Conservation (phyloP, 371 early-diverging fungal genomes). For the Nematocida sp. region DNA sequence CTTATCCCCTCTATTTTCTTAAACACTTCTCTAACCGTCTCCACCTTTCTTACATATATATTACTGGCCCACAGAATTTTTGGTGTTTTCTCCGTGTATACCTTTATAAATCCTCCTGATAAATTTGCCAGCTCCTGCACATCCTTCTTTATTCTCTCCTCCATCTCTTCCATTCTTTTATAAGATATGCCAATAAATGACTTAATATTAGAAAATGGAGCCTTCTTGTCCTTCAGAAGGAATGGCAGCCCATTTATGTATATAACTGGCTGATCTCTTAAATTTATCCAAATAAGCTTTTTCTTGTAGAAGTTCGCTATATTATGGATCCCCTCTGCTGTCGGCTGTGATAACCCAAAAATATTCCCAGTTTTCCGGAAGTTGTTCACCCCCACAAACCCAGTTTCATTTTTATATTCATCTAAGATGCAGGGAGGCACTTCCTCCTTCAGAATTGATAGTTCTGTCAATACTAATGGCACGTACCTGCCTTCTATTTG, state of each 20-base stretch:
- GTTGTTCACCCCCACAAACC: constrained; percentile 43
- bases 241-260: constrained; percentile 73
- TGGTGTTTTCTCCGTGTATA: constrained; percentile 29
- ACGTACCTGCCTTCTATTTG: constrained; percentile 19
- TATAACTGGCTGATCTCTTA: constrained; percentile 76
- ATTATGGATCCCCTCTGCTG: constrained; percentile 37
- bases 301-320: constrained; percentile 24
- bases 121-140: constrained; percentile 2
- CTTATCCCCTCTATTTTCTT: background rate
- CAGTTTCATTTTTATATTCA: background rate
- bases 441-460: constrained; percentile 51
- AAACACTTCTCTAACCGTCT: constrained; percentile 50
- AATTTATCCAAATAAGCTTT: constrained; percentile 73
- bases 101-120: constrained; percentile 46
- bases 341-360: constrained; percentile 55
- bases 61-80: constrained; percentile 21
- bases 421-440: background rate
- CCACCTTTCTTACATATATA: constrained; percentile 36
- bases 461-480: constrained; percentile 29
- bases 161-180: constrained; percentile 51
- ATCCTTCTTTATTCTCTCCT: constrained; percentile 54
- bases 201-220: constrained; percentile 59
- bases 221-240: constrained; percentile 50
- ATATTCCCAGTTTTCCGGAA: constrained; percentile 29
- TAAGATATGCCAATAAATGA: constrained; percentile 66